Conservation (phyloP, 140 eudicot species). For the Oenanthe javanica region DNA sequence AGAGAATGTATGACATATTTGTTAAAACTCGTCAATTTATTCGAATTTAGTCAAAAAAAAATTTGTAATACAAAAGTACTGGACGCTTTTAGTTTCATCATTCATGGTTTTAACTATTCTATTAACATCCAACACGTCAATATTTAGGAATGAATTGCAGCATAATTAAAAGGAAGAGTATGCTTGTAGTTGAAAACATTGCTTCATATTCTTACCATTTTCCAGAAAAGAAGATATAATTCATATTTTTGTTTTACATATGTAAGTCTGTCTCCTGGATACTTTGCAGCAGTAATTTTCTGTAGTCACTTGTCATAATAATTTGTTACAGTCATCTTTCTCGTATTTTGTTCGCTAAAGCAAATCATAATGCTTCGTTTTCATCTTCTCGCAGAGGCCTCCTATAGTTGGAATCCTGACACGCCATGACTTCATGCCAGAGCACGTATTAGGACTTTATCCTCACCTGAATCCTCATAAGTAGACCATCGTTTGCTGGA, state of each 20-base stretch:
- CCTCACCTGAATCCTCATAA: slow-evolving; percentile 5
- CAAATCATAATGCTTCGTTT: not conserved
- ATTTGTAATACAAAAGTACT: not conserved
- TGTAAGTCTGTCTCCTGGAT: not conserved
- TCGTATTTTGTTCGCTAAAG: not conserved
- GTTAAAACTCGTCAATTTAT: not conserved
- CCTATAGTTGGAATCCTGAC: slow-evolving; percentile 8
- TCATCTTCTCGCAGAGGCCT: not conserved
- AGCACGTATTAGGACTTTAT: slow-evolving; percentile 11
- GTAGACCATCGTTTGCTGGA: not conserved
- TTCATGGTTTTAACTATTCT: not conserved
- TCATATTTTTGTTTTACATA: no score
- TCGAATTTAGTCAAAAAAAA: not conserved
- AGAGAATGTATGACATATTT: not conserved
- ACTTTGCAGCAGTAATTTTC: not conserved
- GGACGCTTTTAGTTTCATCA: not conserved
- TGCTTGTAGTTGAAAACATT: not conserved
- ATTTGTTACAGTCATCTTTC: not conserved
- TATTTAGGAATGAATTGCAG: not conserved
- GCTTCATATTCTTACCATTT: not conserved
- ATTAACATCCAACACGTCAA: not conserved
- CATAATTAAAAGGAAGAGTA: not conserved
- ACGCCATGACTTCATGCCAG: slow-evolving; percentile 13
- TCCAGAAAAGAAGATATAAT: not conserved
- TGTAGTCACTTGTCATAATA: not conserved